These are phyloP conservation scores for Solanum peruvianum DNA, from an alignment of 257 asterid species.

Conservation along the genomic window DNA sequence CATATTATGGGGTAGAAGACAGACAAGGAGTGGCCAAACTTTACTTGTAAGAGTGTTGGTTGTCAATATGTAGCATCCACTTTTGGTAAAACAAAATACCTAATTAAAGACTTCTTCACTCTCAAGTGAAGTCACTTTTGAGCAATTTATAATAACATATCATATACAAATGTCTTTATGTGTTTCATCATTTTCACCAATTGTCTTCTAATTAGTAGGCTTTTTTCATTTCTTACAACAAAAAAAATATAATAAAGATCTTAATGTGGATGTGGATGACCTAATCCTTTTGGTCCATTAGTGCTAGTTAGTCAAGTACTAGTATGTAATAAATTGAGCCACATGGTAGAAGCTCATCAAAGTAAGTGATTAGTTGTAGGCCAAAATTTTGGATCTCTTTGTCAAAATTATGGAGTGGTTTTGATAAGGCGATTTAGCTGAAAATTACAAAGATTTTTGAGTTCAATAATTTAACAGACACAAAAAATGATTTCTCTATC, in stretches of 20 bases:
- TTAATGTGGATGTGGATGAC: not conserved
- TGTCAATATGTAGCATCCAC: not conserved
- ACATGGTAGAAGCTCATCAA: not conserved
- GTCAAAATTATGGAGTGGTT: not conserved
- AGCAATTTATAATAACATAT: not conserved
- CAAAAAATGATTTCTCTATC: not conserved
- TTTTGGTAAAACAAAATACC: not conserved
- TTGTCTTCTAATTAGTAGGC: not conserved
- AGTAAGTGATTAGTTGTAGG: not conserved
- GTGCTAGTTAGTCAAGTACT: not conserved
- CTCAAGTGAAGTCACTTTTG: slow-evolving; percentile 1
- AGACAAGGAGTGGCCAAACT: slow-evolving; percentile 1
- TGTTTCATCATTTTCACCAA: not conserved
- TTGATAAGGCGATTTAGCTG: not conserved
- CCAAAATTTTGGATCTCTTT: not conserved
- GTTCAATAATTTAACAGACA: not conserved
- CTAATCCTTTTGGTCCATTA: not conserved
- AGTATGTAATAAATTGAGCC: not conserved
- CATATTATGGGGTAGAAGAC: not conserved
- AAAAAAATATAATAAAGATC: not conserved
- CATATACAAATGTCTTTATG: not conserved
- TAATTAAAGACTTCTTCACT: not conserved
- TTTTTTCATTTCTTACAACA: not conserved
- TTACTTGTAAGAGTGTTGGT: not conserved
- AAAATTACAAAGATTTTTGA: not conserved